phyloP scores from a whole-genome alignment of 257 asterid genomes.

The Jasminum sambac region DNA sequence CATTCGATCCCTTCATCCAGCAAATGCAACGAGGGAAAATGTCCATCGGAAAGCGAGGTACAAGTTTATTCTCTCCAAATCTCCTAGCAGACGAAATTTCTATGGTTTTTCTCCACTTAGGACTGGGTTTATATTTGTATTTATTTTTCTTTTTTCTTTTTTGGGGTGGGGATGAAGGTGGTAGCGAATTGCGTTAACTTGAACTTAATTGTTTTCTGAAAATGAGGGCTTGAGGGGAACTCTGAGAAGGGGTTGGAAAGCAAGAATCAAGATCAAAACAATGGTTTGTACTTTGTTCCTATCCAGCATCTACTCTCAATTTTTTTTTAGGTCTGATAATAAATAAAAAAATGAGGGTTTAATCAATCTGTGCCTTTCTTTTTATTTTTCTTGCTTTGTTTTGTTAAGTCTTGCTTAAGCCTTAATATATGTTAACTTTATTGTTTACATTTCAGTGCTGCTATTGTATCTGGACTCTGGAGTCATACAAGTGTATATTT shows the following conservation, averaged over 20 bases:
- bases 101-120: neutral
- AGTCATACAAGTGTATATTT: neutral
- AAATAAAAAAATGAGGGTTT: no score
- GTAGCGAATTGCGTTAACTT: neutral
- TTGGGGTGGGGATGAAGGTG: constrained; percentile 3
- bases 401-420: neutral
- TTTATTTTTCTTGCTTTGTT: neutral
- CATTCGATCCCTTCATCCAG: neutral
- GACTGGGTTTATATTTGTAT: neutral
- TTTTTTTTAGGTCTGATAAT: no score
- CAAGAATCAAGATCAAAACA: constrained; percentile 8
- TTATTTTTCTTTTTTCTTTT: neutral
- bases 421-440: neutral
- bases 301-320: no score
- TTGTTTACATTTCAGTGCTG: no score
- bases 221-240: constrained; percentile 16
- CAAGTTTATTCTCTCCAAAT: neutral
- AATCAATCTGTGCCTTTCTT: neutral
- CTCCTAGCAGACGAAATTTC: neutral
- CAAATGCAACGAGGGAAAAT: constrained; percentile 13
- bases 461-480: no score
- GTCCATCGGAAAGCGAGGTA: constrained; percentile 13
- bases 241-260: neutral
- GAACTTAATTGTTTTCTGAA: neutral
- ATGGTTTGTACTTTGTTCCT: no score